Evolutionary conservation across 2,329 filamentous ascomycete species (phyloP).

Genomic region (Colletotrichum destructivum): DNA sequence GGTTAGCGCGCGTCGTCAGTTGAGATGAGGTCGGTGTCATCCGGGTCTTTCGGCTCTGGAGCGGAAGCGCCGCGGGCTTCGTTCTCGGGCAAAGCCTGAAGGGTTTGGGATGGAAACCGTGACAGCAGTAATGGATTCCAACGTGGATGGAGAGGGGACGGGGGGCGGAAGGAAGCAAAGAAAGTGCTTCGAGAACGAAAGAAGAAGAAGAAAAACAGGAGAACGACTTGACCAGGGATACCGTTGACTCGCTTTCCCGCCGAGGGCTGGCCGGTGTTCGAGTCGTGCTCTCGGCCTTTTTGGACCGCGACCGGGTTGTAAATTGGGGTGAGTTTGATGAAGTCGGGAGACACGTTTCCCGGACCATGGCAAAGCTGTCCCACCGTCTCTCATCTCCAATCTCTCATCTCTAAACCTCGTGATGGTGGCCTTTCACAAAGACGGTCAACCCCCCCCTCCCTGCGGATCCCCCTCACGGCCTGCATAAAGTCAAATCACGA

Average conservation of each 20-base stretch:
- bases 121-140: not conserved
- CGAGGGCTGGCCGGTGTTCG: not conserved
- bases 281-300: slow-evolving; percentile 27
- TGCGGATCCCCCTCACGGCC: too few species aligned
- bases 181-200: slow-evolving; percentile 2
- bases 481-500: slow-evolving; percentile 23
- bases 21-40: too few species aligned
- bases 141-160: not conserved
- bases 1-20: slow-evolving; percentile 4
- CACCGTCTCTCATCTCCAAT: too few species aligned
- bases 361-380: too few species aligned
- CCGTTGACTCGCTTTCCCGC: slow-evolving; percentile 17
- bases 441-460: too few species aligned
- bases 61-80: not conserved
- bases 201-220: not conserved
- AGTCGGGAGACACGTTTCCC: too few species aligned
- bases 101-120: not conserved
- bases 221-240: not conserved
- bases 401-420: not conserved
- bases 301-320: not conserved
- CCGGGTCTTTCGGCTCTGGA: not conserved
- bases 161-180: not conserved
- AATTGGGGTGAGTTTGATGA: not conserved
- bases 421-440: not conserved
- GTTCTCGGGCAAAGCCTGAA: not conserved